Evolutionary conservation across 2,329 filamentous ascomycete genomes (phyloP), one percentile per base, ranked within the genome.

Genomic region (Curvularia sp.): DNA sequence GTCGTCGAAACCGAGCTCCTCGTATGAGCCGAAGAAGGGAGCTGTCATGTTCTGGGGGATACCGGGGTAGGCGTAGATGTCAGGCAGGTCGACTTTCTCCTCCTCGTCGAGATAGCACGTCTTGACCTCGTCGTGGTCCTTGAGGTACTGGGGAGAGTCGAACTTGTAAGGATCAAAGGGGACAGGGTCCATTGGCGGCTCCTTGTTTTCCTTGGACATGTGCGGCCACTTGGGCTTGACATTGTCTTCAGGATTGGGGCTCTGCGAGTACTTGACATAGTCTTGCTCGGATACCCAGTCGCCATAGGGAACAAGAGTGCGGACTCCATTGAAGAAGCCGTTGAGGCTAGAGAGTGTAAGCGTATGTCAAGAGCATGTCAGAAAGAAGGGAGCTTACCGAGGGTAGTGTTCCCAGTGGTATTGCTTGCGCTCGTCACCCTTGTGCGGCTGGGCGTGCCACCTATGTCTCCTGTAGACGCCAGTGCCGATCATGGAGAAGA

Each of bases 41-140:
- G 77, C 74, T 12, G 79, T 76, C 72, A 80, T 78, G 70, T 83
- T 80, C 62, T 82, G 80, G 26, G 82, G 81, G 12, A 83, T 70
- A 18, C 82, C 82, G 1, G 83, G 79, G 66, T 90, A 92, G 1
- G 86, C 88, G 70, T 86, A 90, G 26, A 90, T 76, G 61, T 88
- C 84, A 0, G 89, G 89, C 0, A 83, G 82, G 0, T 77, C 68
- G 3, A 88, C 74, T 30, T 79, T 85, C 43, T 86, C 82, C 13
- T 84, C 82, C 20, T 80, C 78, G 66, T 91, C 88, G 31, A 91
- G 79, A 65, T 84, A 90, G 77, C 89, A 92, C 7, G 81, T 79
- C 61, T 85, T 79, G 13, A 88, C 84, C 18, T 80, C 77, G 53
- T 84, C 78, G 64, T 86, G 80, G 41, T 81, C 77, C 59, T 78